A percentile compares a stretch with the other conserved stretches of the same genome.
phyloP scores from a whole-genome alignment of 2,329 filamentous ascomycete genomes.

The Chaetomiaceae sp. region DNA sequence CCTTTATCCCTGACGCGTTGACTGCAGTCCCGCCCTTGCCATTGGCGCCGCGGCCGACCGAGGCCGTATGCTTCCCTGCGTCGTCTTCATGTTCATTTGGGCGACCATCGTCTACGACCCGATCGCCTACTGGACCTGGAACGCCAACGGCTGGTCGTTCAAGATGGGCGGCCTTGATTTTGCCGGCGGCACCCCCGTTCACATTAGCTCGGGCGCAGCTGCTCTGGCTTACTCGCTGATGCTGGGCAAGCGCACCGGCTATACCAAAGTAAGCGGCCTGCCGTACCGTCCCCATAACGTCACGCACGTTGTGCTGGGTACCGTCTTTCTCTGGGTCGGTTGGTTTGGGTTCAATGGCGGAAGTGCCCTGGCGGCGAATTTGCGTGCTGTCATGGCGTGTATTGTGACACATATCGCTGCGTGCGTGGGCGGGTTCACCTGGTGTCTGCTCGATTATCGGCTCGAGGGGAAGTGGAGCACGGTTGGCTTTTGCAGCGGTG shows the following conservation, averaged over 20 bases:
- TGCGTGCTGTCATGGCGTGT: conserved; percentile 85
- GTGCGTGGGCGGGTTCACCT: conserved; percentile 73
- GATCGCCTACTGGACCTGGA: conserved; percentile 76
- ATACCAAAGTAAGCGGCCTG: conserved; percentile 56
- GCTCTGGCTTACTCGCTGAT: conserved; percentile 70
- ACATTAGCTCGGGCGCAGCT: conserved; percentile 67
- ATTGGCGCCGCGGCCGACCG: conserved; percentile 59
- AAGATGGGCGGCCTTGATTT: conserved; percentile 68
- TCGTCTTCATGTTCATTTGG: conserved; percentile 68
- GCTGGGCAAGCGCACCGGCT: conserved; percentile 64
- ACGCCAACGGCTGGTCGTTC: conserved; percentile 66
- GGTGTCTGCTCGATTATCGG: conserved; percentile 82
- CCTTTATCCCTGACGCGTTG: too few relatives aligned
- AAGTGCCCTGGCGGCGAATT: conserved; percentile 72
- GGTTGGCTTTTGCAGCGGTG: conserved; percentile 88
- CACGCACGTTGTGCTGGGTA: conserved; percentile 68
- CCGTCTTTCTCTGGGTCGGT: conserved; percentile 75
- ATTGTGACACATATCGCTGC: conserved; percentile 86
- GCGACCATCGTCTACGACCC: conserved; percentile 68
- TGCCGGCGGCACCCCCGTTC: conserved; percentile 70
- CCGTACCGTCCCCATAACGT: conserved; percentile 72
- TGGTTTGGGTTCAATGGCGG: conserved; percentile 98
- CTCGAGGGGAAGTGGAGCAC: conserved; percentile 93
- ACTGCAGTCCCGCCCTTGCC: conserved; percentile 53
- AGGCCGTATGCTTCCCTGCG: conserved; percentile 56